Evolutionary conservation across 2,329 filamentous ascomycete genomes (phyloP).

Genomic region (Chrysosporium queenslandicum): DNA sequence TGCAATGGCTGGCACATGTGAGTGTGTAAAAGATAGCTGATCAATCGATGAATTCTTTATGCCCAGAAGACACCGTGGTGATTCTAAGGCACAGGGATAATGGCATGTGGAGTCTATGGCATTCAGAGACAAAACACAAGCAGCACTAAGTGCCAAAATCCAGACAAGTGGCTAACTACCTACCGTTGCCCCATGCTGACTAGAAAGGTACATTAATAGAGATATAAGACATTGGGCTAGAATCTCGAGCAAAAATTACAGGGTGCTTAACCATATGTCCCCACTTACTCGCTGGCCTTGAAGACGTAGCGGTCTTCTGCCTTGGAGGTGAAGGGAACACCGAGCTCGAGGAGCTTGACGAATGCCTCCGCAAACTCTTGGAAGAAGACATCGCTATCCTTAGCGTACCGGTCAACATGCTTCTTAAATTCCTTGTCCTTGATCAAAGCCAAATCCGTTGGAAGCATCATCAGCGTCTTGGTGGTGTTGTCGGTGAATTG

Average conservation of each 20-base stretch:
- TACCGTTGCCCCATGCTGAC: background rate
- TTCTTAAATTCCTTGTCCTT: slow-evolving; percentile 78
- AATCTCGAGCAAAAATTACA: slow-evolving; percentile 7
- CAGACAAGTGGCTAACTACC: background rate
- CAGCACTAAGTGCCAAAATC: background rate
- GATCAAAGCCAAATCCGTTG: slow-evolving; percentile 76
- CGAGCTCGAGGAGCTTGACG: slow-evolving; percentile 80
- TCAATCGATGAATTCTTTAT: background rate
- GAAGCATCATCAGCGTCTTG: slow-evolving; percentile 94
- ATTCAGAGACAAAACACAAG: background rate
- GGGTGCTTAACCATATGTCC: background rate
- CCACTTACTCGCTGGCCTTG: slow-evolving; percentile 44
- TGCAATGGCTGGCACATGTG: too few species aligned
- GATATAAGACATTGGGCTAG: background rate
- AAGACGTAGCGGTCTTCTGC: slow-evolving; percentile 52
- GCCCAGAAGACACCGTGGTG: background rate
- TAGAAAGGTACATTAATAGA: background rate
- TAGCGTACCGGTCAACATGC: slow-evolving; percentile 77
- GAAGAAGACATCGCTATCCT: slow-evolving; percentile 87
- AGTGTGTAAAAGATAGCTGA: too few species aligned
- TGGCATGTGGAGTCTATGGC: background rate
- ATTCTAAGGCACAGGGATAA: background rate
- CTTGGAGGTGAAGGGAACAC: slow-evolving; percentile 71
- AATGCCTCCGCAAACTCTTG: slow-evolving; percentile 76
- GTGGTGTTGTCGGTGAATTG: slow-evolving; percentile 83